Evolutionary conservation across 768 basidiomycete genomes (phyloP).

Genomic region (Boletus sp.): DNA sequence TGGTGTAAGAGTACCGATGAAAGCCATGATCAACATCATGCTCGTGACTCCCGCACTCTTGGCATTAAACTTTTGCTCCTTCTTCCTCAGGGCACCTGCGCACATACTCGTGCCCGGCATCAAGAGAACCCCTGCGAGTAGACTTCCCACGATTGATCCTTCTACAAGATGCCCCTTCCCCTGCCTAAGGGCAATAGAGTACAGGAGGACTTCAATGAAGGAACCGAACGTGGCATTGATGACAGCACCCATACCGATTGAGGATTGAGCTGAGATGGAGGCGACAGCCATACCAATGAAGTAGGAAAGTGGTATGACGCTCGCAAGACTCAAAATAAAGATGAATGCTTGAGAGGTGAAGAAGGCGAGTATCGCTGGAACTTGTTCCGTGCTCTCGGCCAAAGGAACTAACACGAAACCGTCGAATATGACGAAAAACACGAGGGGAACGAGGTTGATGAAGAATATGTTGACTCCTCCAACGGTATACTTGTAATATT

Average conservation of each 20-base stretch:
- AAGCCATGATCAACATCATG: slow-evolving; percentile 99
- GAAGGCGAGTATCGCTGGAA: slow-evolving; percentile 64
- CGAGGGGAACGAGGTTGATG: slow-evolving; percentile 89
- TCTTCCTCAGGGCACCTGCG: slow-evolving; percentile 80
- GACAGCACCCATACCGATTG: slow-evolving; percentile 98
- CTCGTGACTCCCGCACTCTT: slow-evolving; percentile 98
- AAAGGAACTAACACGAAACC: slow-evolving; percentile 77
- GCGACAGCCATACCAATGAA: slow-evolving; percentile 99
- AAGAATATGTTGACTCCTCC: slow-evolving; percentile 99
- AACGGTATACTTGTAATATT: slow-evolving; percentile 99
- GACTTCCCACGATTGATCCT: slow-evolving; percentile 92
- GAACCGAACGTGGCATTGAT: slow-evolving; percentile 99
- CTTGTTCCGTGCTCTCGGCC: slow-evolving; percentile 59
- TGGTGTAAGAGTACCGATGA: slow-evolving; percentile 92
- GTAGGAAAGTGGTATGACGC: slow-evolving; percentile 96
- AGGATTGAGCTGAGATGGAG: slow-evolving; percentile 96
- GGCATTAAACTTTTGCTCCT: slow-evolving; percentile 99
- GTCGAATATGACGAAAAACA: slow-evolving; percentile 96
- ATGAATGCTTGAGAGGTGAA: slow-evolving; percentile 75
- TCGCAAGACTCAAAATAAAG: slow-evolving; percentile 80
- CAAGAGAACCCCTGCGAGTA: slow-evolving; percentile 91
- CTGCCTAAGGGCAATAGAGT: slow-evolving; percentile 84
- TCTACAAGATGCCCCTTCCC: slow-evolving; percentile 93
- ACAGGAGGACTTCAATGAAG: slow-evolving; percentile 96
- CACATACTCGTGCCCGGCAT: slow-evolving; percentile 99